Evolutionary conservation across 208 protist species (phyloP), one percentile per base, ranked within the genome.

Genomic region (Naegleria fowleri): DNA sequence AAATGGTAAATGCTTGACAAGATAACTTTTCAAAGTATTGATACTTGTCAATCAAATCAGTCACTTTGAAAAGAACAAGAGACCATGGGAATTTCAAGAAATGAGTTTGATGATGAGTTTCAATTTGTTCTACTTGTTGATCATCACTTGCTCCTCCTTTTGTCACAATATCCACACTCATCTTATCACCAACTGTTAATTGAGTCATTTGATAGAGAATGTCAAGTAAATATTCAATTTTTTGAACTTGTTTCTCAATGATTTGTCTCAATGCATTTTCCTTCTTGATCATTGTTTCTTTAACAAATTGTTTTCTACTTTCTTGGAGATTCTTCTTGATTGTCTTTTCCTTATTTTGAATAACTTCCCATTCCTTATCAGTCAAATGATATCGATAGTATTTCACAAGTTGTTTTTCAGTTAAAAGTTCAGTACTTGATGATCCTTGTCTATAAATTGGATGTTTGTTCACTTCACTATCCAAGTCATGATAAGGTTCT

Each of bases 321-420:
- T 88, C 85, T 88, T 88, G 85, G 16, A 88, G 36, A 58, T 33
- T 88, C 43, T 58, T 58, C 11, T 29, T 51, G 6, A 38, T 38
- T 19, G 39, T 16, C 85, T 88, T 88, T 58, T 88, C 85, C n/a
- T 58, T 88, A 15, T 52, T 88, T 39, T 40, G 25, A 58, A 88
- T 38, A 58, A 15, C 41, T 58, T 88, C 41, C 85, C 85, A 88
- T 58, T 88, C 85, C 58, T 51, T 39, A 39, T 58, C n/a, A 16
- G 85, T 88, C 11, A 88, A 39, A 39, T 51, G 43, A 88, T 88
- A 88, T 39, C 29, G 19, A 79, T 79, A 79, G 36, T 36, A 79
- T 79, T 9, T 79, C 29, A 36, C 25, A 7, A 13, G 13, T 79
- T 79, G 25, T 33, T 79, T 79, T 79, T 79, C 67, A 36, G 13